A percentile compares a stretch with the other conserved stretches of the same genome.
These are phyloP conservation scores for Exophiala sideris DNA, from an alignment of 2,329 filamentous ascomycete genomes.

Conservation along the genomic window DNA sequence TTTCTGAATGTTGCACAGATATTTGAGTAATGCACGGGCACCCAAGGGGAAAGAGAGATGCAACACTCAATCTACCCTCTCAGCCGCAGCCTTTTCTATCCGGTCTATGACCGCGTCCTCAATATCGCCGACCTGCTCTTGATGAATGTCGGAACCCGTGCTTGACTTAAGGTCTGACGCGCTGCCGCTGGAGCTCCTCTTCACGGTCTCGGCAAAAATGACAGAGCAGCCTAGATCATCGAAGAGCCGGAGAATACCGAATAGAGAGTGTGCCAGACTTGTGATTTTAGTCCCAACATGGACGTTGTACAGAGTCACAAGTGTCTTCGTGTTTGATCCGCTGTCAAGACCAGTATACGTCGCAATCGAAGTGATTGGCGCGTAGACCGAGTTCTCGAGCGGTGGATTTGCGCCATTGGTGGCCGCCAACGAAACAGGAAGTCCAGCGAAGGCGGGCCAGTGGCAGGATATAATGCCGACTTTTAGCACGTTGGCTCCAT, in stretches of 20 bases:
- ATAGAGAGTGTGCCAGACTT: slow-evolving; percentile 79
- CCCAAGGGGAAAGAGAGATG: too few relatives aligned
- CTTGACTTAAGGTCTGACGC: too few relatives aligned
- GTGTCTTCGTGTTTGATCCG: background rate
- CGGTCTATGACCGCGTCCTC: slow-evolving; percentile 83
- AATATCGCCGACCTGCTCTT: slow-evolving; percentile 39
- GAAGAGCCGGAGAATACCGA: slow-evolving; percentile 79
- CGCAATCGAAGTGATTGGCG: slow-evolving; percentile 3
- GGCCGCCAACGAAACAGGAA: background rate
- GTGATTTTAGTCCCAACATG: slow-evolving; percentile 67
- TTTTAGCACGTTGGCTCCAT: slow-evolving; percentile 33
- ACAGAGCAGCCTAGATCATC: slow-evolving; percentile 74
- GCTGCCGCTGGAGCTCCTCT: too few relatives aligned
- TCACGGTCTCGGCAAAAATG: slow-evolving; percentile 87
- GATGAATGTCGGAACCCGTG: background rate
- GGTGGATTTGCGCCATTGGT: background rate
- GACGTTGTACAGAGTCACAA: slow-evolving; percentile 60
- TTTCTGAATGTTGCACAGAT: too few relatives aligned
- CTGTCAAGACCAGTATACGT: slow-evolving; percentile 36
- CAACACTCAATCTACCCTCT: slow-evolving; percentile 14
- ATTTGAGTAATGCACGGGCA: too few relatives aligned
- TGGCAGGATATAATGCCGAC: slow-evolving; percentile 28
- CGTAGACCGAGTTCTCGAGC: slow-evolving; percentile 4
- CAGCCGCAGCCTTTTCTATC: slow-evolving; percentile 67
- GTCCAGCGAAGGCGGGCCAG: slow-evolving; percentile 30